phyloP scores from a whole-genome alignment of 1,284 basidiomycete genomes.

The Cerioporus squamosus region DNA sequence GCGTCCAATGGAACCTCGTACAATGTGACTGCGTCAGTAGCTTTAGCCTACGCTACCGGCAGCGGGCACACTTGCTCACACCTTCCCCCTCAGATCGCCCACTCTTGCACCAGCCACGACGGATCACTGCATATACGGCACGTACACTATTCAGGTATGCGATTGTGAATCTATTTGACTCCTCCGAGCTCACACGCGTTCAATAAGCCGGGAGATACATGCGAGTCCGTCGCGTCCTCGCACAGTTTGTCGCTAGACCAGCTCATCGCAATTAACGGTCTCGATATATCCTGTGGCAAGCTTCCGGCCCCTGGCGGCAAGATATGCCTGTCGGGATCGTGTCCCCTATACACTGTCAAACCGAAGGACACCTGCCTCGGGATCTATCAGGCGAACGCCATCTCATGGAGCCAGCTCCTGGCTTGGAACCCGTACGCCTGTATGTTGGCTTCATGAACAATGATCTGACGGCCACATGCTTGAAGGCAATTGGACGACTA shows the following conservation, averaged over 20 bases:
- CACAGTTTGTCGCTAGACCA: slow-evolving; percentile 1
- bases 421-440: slow-evolving; percentile 11
- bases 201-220: slow-evolving; percentile 1
- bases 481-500: too few relatives aligned
- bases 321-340: slow-evolving; percentile 8
- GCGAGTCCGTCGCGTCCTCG: slow-evolving; percentile 3
- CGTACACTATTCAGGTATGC: slow-evolving; percentile 5
- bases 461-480: too few relatives aligned
- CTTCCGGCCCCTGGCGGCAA: background rate
- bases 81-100: background rate
- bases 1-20: slow-evolving; percentile 1
- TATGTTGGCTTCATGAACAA: background rate
- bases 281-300: slow-evolving; percentile 6
- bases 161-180: background rate
- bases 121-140: slow-evolving; percentile 1
- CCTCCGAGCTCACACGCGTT: background rate
- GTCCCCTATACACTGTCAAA: slow-evolving; percentile 12
- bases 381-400: background rate
- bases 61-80: background rate
- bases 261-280: background rate
- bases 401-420: slow-evolving; percentile 5
- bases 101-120: slow-evolving; percentile 3
- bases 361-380: slow-evolving; percentile 11
- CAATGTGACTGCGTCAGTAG: background rate
- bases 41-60: background rate